Evolutionary conservation across 805 yeast genomes (phyloP), one percentile per base, ranked within the genome.

Genomic region (Candida pseudofarinosa): DNA sequence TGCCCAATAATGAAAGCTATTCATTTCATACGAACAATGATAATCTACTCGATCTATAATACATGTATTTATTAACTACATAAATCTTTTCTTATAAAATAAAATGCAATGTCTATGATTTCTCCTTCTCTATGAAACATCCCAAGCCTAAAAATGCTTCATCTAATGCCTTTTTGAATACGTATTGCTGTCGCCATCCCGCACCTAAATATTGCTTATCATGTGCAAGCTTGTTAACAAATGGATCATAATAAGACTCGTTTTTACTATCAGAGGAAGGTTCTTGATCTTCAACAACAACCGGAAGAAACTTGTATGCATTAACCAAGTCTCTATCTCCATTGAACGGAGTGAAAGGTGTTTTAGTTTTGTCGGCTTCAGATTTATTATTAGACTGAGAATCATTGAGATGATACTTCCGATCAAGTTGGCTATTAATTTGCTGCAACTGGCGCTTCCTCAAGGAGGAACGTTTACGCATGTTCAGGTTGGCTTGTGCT

Each of bases 121-220:
- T 68, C 42, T 70, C 74, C 39, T 51, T 42, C 35, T 80, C 83
- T 19, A 93, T 76, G 44, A 83, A 75, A 60, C 97, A 89, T 13
- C 88, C 90, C 46, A 93, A 68, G 0, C 98, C 97, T 67, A 82
- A 79, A 53, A 90, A 91, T 4, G 98, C 97, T 51, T 86, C 93
- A 44, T 85, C 85, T 40, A 93, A 67, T 3, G 91, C 82, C 50
- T 91, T 77, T 50, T 81, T 80, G 56, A 83, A 87, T 15, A 85
- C 89, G 26, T 66, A 69, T 39, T 79, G 77, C 20, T 86, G 70
- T 46, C 81, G 76, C 75, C 89, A 89, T 1, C 99, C 99, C 12
- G 93, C 83, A 3, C 96, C 98, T 51, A 76, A 73, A 54, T 76
- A 88, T 49, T 83, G 87, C 32, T 77, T 76, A 59, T 81, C 83